Evolutionary conservation across 768 basidiomycete genomes (phyloP).

Genomic region (Hebeloma cylindrosporum): DNA sequence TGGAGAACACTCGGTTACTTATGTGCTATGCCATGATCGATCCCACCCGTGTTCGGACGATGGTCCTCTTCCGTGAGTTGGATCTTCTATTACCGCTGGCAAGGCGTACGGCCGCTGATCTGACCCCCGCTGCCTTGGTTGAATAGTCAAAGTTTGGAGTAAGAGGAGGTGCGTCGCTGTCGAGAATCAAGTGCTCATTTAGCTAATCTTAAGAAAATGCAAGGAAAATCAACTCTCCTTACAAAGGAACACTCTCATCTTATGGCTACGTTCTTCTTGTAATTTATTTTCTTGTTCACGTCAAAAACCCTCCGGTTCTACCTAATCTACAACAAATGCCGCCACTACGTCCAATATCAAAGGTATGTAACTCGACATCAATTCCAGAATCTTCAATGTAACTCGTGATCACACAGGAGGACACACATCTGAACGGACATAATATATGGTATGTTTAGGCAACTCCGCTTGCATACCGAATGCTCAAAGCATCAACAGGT

Average conservation of each 20-base stretch:
- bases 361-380: conserved; percentile 41
- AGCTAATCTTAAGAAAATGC: not conserved
- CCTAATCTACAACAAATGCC: conserved; percentile 97
- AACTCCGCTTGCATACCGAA: not conserved
- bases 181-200: not conserved
- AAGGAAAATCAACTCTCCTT: conserved; percentile 98
- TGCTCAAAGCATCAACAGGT: conserved; percentile 47
- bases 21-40: conserved; percentile 98
- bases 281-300: conserved; percentile 96
- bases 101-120: conserved; percentile 13
- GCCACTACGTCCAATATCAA: conserved; percentile 81
- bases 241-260: conserved; percentile 93
- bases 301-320: conserved; percentile 94
- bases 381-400: conserved; percentile 4
- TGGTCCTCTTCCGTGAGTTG: conserved; percentile 93
- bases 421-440: conserved; percentile 75
- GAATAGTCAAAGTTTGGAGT: conserved; percentile 96
- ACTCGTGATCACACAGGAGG: conserved; percentile 51
- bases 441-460: conserved; percentile 66
- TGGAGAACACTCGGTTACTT: conserved; percentile 94
- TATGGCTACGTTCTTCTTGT: conserved; percentile 98
- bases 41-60: conserved; percentile 86
- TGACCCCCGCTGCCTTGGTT: conserved; percentile 12
- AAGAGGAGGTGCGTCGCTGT: conserved; percentile 72
- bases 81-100: conserved; percentile 1